These are phyloP conservation scores for Gyrodon lividus DNA, from an alignment of 768 basidiomycete species.

Conservation along the genomic window DNA sequence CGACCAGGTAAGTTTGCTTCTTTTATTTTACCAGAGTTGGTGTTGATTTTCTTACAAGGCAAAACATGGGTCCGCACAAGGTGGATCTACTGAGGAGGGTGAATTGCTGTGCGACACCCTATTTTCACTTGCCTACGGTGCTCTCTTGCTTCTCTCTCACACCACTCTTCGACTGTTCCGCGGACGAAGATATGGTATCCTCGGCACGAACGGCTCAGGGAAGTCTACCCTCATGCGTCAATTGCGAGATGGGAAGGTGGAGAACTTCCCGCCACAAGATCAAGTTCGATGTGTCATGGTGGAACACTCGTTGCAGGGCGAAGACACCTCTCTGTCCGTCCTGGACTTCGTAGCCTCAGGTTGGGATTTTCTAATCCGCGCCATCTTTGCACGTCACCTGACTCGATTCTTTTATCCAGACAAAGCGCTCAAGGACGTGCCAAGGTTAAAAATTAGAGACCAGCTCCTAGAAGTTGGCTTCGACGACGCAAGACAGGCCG, in stretches of 20 bases:
- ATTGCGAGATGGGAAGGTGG: slow-evolving; percentile 90
- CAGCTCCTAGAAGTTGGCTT: slow-evolving; percentile 91
- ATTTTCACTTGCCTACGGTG: slow-evolving; percentile 95
- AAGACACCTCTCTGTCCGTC: slow-evolving; percentile 79
- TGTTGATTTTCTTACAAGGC: slow-evolving; percentile 41
- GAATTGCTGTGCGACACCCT: slow-evolving; percentile 89
- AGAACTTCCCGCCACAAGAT: slow-evolving; percentile 91
- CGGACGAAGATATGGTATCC: slow-evolving; percentile 91
- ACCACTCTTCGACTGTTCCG: slow-evolving; percentile 86
- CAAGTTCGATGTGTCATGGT: slow-evolving; percentile 93
- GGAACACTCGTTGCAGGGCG: slow-evolving; percentile 93
- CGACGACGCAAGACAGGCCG: slow-evolving; percentile 78
- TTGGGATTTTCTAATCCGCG: slow-evolving; percentile 32
- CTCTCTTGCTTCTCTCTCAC: slow-evolving; percentile 90
- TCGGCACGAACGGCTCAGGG: slow-evolving; percentile 94
- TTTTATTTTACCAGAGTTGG: not conserved
- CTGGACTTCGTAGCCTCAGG: slow-evolving; percentile 89
- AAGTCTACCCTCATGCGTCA: slow-evolving; percentile 97
- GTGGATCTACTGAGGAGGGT: slow-evolving; percentile 63
- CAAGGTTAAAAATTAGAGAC: slow-evolving; percentile 70
- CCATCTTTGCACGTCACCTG: not conserved
- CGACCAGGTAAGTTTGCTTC: slow-evolving; percentile 53
- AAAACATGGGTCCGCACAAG: slow-evolving; percentile 47
- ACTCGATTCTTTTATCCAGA: slow-evolving; percentile 43
- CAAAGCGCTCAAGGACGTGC: slow-evolving; percentile 57